Percentiles rank a stretch among this genome's conserved stretches.
phyloP scores from a whole-genome alignment of 1,284 basidiomycete genomes.

The Erythrobasidium hasegawianum region DNA sequence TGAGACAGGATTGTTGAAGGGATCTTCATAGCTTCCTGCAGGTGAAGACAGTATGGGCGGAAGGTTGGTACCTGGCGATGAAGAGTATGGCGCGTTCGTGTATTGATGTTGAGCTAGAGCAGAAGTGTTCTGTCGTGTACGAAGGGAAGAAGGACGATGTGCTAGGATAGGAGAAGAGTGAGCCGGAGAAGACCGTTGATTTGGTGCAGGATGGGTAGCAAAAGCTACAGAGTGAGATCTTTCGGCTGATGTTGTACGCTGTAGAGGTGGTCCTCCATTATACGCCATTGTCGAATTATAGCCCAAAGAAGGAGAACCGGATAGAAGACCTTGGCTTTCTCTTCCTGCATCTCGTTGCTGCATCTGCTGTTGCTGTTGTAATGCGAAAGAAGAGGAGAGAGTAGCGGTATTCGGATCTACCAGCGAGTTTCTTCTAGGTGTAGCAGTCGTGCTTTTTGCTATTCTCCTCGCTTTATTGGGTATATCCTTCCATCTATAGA shows the following conservation, averaged over 20 bases:
- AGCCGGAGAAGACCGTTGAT: conserved; percentile 24
- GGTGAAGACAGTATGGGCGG: conserved; percentile 17
- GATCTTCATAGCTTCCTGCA: conserved; percentile 4
- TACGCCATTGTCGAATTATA: background rate
- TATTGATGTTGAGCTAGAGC: background rate
- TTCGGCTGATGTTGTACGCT: background rate
- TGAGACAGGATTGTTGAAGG: background rate
- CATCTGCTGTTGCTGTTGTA: conserved; percentile 14
- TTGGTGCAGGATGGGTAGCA: conserved; percentile 7
- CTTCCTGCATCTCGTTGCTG: conserved; percentile 12
- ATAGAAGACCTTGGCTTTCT: conserved; percentile 1
- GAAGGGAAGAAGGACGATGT: conserved; percentile 22
- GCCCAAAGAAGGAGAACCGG: background rate
- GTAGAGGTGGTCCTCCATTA: background rate
- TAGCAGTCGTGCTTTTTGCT: background rate
- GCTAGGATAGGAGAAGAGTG: conserved; percentile 13
- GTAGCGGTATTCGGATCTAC: background rate
- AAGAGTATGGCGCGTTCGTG: conserved; percentile 8
- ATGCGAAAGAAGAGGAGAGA: background rate
- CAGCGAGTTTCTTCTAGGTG: background rate
- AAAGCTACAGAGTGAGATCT: conserved; percentile 28
- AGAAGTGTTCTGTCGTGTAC: background rate
- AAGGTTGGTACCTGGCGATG: conserved; percentile 2
- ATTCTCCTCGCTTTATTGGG: conserved; percentile 39
- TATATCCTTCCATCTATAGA: conserved; percentile 73